Evolutionary conservation across 306 rosid genomes (phyloP), one percentile per base, ranked within the genome.

Genomic region (Bauhinia variegata): DNA sequence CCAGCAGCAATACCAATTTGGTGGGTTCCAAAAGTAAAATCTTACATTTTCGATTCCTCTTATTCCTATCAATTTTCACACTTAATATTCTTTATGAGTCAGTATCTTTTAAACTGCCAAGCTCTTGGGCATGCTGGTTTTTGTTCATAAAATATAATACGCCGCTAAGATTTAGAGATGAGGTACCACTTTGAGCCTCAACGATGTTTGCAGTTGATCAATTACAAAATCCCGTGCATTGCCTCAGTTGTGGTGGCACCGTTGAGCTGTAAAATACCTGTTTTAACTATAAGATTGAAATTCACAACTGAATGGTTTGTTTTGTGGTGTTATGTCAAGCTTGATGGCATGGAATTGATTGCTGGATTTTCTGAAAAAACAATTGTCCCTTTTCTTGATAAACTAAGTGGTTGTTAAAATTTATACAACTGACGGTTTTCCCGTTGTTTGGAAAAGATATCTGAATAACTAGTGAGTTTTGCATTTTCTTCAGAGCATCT

Each of bases 11-110:
- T 84, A 82, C 70, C 91, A 87, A 74, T 95, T 63, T 50, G 88
- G 96, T 57, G 92, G 86, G 66, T 86, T 88, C 78, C 97, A 90
- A 61, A 88, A 95, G 87, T 95, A 82, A 85, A 43, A 38, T 37
- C 65, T 39, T 50, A 32, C 23, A 56, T 65, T 41, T 38, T 18
- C 57, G 18, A 28, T 46, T 65, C 36, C 11, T 53, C 36, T 56
- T 44, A 30, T 11, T n/a, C 0, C 43, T 23, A 13, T 77, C 52
- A 13, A n/a, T n/a, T 61, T 71, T 67, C 70, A 16, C 9, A 23
- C 56, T 54, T 11, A 61, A 77, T 77, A 68, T 85, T 63, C 62
- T 63, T 79, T 70, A 57, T 46, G 72, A 60, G 77, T 77, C 54
- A 64, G 79, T 68, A 49, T 58, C 51, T 39, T 63, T 17, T 5